Conservation (phyloP, 225 moss, liverwort and hornwort species). For the Bryum argenteum region DNA sequence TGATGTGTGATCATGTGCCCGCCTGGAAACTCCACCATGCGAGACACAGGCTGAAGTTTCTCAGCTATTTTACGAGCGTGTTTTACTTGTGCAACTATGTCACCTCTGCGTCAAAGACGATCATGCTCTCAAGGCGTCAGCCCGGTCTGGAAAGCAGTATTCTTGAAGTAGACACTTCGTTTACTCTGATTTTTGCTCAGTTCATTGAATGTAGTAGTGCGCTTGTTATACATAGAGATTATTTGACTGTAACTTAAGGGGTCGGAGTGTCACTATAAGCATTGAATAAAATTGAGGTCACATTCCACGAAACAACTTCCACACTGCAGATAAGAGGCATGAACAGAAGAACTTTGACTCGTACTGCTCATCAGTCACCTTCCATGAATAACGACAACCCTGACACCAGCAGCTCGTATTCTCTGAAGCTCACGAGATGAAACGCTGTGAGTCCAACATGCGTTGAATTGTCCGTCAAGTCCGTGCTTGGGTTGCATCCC, state of each 20-base stretch:
- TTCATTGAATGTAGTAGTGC: background rate
- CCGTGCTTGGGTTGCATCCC: constrained; percentile 93
- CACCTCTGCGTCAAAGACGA: constrained; percentile 56
- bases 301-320: constrained; percentile 1
- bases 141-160: constrained; percentile 1
- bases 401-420: constrained; percentile 64
- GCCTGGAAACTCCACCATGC: constrained; percentile 86
- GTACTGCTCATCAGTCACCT: constrained; percentile 34
- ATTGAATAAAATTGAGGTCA: constrained; percentile 8
- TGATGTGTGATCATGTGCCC: constrained; percentile 92
- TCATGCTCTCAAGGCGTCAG: constrained; percentile 20
- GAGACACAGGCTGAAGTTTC: constrained; percentile 78
- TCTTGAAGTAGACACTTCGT: background rate
- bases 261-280: background rate
- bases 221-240: background rate
- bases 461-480: constrained; percentile 83
- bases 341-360: background rate
- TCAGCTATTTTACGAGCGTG: constrained; percentile 78
- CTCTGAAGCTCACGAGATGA: constrained; percentile 53
- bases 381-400: constrained; percentile 84
- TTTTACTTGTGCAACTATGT: constrained; percentile 87
- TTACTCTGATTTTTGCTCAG: background rate
- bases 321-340: constrained; percentile 11
- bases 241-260: background rate
- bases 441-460: constrained; percentile 83